Evolutionary conservation across 192 early-diverging fungal species (phyloP).

Genomic region (Entomortierella chlamydospora): DNA sequence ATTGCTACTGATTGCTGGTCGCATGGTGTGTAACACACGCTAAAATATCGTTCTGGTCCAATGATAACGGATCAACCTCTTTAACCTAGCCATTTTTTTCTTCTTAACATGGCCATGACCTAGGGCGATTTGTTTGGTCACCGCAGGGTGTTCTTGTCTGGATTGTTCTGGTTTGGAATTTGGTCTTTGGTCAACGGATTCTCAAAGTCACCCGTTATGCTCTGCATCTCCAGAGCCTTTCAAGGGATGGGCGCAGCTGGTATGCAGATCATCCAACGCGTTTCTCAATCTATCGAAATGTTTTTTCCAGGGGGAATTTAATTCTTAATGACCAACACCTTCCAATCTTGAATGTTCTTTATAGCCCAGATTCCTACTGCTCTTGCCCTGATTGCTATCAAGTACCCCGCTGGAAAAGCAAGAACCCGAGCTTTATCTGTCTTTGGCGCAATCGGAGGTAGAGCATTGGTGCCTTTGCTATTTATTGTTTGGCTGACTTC

Average conservation of each 20-base stretch:
- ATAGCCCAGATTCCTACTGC: conserved; percentile 50
- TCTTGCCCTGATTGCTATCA: conserved; percentile 49
- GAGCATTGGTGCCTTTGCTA: background rate
- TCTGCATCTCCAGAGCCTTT: conserved; percentile 55
- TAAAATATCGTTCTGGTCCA: too few relatives aligned
- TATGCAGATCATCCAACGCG: background rate
- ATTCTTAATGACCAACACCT: too few relatives aligned
- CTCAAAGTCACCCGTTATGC: conserved; percentile 45
- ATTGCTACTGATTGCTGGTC: conserved; percentile 45
- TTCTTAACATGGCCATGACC: background rate
- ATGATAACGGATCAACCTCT: too few relatives aligned
- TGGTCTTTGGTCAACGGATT: conserved; percentile 53
- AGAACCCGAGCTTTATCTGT: conserved; percentile 45
- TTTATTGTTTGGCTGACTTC: background rate
- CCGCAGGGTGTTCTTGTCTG: conserved; percentile 49
- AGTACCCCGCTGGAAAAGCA: conserved; percentile 33
- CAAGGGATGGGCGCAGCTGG: conserved; percentile 56
- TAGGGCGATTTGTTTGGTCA: conserved; percentile 58
- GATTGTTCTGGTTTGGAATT: conserved; percentile 43
- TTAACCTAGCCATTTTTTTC: background rate
- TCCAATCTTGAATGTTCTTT: too few relatives aligned
- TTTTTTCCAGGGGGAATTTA: background rate
- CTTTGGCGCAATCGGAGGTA: conserved; percentile 54
- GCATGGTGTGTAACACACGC: conserved; percentile 37
- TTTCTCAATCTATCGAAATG: background rate